Percentiles rank a stretch among this genome's conserved stretches.
These are phyloP conservation scores for Lobosporangium transversale DNA, from an alignment of 192 early-diverging fungal species.

Conservation along the genomic window DNA sequence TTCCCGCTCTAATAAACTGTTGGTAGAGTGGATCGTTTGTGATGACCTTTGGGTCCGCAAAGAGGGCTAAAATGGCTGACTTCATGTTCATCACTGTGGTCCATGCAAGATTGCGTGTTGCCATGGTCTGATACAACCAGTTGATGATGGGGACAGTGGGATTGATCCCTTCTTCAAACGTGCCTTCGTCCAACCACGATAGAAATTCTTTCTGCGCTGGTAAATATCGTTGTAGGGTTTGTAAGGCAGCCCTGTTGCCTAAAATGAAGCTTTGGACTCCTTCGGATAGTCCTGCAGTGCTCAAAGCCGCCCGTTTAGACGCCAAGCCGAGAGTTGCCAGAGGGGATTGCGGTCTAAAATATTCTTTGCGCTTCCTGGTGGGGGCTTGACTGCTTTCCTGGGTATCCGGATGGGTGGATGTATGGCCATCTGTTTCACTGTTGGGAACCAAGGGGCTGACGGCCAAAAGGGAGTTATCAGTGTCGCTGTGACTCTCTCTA, in stretches of 20 bases:
- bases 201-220: constrained; percentile 10
- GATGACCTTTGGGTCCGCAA: constrained; percentile 1
- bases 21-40: not conserved
- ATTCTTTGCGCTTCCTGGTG: too few species aligned
- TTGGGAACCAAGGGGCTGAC: too few species aligned
- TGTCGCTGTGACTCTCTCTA: too few species aligned
- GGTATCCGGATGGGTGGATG: too few species aligned
- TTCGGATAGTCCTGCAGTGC: constrained; percentile 3
- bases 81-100: constrained; percentile 11
- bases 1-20: not conserved
- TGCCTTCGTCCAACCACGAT: constrained; percentile 3
- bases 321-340: too few species aligned
- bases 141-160: constrained; percentile 9
- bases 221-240: constrained; percentile 6
- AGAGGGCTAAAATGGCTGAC: constrained; percentile 12
- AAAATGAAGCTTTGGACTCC: constrained; percentile 1
- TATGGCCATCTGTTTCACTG: too few species aligned
- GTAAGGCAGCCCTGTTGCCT: not conserved
- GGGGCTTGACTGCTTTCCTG: too few species aligned
- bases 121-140: constrained; percentile 10
- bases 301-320: too few species aligned
- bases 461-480: too few species aligned
- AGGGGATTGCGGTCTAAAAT: too few species aligned
- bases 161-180: constrained; percentile 6
- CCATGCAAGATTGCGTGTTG: constrained; percentile 5